These are phyloP conservation scores for Proliferodiscus dingleyae DNA, from an alignment of 2,329 filamentous ascomycete genomes.

Conservation along the genomic window DNA sequence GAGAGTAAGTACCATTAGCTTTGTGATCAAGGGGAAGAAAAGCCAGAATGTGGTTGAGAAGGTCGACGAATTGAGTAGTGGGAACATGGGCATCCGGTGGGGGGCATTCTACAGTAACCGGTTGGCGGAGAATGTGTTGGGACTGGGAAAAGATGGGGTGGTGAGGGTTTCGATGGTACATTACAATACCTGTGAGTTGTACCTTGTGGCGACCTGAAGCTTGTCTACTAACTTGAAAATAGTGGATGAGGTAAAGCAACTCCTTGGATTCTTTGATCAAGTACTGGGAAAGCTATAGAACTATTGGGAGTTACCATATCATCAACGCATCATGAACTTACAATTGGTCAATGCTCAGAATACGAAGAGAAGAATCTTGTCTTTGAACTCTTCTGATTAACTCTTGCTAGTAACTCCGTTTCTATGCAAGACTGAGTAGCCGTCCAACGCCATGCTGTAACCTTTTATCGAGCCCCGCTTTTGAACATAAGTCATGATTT, in stretches of 20 bases:
- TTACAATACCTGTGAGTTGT: constrained; percentile 62
- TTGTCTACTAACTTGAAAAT: constrained; percentile 10
- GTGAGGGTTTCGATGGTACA: constrained; percentile 68
- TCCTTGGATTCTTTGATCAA: constrained; percentile 49
- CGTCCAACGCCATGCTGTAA: constrained; percentile 2
- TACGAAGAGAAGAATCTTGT: background rate
- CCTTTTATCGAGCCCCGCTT: background rate
- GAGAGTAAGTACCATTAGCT: constrained; percentile 64
- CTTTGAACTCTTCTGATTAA: no score
- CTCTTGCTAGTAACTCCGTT: no score
- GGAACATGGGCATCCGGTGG: constrained; percentile 57
- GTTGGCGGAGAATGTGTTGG: constrained; percentile 54
- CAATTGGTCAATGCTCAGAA: background rate
- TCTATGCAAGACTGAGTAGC: background rate
- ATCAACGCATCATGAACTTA: background rate
- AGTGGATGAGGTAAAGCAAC: constrained; percentile 52
- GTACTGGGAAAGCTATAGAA: constrained; percentile 33
- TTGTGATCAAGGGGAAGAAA: constrained; percentile 52
- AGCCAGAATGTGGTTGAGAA: constrained; percentile 56
- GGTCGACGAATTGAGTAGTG: constrained; percentile 51
- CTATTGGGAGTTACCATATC: background rate
- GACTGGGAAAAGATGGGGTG: constrained; percentile 55
- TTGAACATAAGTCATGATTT: background rate
- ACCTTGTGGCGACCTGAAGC: background rate
- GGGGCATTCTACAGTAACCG: constrained; percentile 66